Percentiles rank a stretch among this genome's conserved stretches.
phyloP scores from a whole-genome alignment of 2,329 filamentous ascomycete genomes.

The Calonectria pteridis region DNA sequence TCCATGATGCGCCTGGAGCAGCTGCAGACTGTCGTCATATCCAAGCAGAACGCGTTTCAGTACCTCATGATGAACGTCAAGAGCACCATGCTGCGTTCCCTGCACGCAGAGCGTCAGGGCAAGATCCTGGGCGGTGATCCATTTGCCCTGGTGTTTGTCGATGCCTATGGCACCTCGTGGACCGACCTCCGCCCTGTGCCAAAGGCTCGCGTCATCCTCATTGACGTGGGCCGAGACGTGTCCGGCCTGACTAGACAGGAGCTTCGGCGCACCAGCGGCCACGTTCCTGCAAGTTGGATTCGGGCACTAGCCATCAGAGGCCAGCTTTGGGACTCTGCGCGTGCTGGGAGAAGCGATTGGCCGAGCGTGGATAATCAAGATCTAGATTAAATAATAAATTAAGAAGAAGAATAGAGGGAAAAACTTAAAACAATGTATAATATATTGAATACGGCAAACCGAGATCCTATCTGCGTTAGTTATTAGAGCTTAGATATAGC shows the following conservation, averaged over 20 bases:
- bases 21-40: conserved; percentile 8
- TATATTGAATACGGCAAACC: not conserved
- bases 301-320: conserved; percentile 11
- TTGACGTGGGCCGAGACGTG: conserved; percentile 9
- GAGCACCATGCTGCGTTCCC: not conserved
- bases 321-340: conserved; percentile 9
- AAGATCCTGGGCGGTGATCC: not conserved
- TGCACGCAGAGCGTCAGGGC: not conserved
- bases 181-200: conserved; percentile 10
- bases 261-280: not conserved
- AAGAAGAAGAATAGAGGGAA: not conserved
- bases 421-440: not conserved
- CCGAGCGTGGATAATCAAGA: not conserved
- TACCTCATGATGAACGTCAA: conserved; percentile 10
- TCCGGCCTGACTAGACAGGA: not conserved
- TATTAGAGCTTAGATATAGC: not conserved
- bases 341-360: conserved; percentile 4
- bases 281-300: conserved; percentile 9
- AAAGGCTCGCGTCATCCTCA: conserved; percentile 10
- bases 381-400: not conserved
- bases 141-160: conserved; percentile 9
- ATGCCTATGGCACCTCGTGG: conserved; percentile 6
- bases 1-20: not conserved
- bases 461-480: not conserved
- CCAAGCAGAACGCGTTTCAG: not conserved